Base-by-base conservation (phyloP, 208 protist genomes). In the Trypanosoma cruzi region DNA sequence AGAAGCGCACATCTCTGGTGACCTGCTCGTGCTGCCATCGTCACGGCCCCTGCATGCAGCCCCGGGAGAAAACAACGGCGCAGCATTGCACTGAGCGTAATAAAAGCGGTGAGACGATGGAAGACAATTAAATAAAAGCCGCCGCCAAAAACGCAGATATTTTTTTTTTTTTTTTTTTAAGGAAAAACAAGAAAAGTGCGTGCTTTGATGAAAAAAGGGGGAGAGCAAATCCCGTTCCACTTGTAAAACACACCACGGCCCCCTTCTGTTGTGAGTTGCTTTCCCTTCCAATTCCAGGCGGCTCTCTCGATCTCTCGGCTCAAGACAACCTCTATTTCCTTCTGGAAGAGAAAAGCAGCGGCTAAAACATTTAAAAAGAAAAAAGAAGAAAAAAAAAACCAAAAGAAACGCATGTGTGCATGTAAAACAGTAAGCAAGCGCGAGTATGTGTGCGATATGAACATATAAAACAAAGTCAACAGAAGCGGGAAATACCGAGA, bases 361-460 rank as follows among this genome's bases (percentile, higher is more conserved):
- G 66, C 36, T 49, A 49, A 72, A 36, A 18, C 31, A 22, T 28
- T 69, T 36, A 74, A 68, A 40, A 75, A 55, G 46, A 76, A 71
- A 54, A 2, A 26, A 63, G 24, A 52, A 69, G 58, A 40, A 64
- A 64, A 50, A n/a, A 4, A 32, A 53, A 34, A 20, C 36, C 4
- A 34, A 29, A 48, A 5, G 24, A 57, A 1, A 31, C 26, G 14
- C 1, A 34, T 34, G 14, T 34, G 0, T 57, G 22, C 20, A 57
- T n/a, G 14, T 34, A 34, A 34, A 20, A n/a, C 1, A 36, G 11
- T 53, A 53, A 53, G n/a, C n/a, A n/a, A n/a, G n/a, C n/a, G n/a
- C n/a, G n/a, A n/a, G n/a, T n/a, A n/a, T n/a, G n/a, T n/a, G n/a
- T n/a, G n/a, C n/a, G n/a, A n/a, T n/a, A n/a, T n/a, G n/a, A n/a